These are phyloP conservation scores for Phenoliferia sp. DNA, from an alignment of 1,284 basidiomycete species.

Conservation along the genomic window DNA sequence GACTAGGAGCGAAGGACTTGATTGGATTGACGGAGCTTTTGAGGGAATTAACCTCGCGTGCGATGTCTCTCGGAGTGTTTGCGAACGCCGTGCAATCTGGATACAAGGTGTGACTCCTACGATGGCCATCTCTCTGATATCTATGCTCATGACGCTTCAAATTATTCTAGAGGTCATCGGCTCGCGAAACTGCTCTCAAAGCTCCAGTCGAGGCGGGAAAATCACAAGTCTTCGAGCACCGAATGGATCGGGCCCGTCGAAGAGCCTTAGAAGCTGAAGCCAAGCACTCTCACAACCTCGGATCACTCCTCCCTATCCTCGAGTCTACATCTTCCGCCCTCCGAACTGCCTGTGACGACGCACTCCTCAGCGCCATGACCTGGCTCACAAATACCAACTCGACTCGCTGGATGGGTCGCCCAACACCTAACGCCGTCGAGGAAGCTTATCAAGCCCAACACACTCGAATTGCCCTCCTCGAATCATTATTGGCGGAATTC, in stretches of 20 bases:
- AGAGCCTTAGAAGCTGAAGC: conserved; percentile 8
- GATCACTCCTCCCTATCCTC: conserved; percentile 23
- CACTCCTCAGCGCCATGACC: conserved; percentile 16
- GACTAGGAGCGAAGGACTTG: conserved; percentile 45
- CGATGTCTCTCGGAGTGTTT: conserved; percentile 18
- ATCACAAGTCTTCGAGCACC: not conserved
- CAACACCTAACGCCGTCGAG: conserved; percentile 41
- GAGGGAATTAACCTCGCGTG: conserved; percentile 38
- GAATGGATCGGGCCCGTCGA: not conserved
- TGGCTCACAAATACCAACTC: conserved; percentile 21
- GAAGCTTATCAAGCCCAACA: conserved; percentile 36
- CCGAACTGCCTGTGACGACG: conserved; percentile 10
- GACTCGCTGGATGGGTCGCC: conserved; percentile 6
- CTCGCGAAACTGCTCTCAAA: not conserved
- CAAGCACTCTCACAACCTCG: conserved; percentile 21
- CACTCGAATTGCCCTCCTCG: conserved; percentile 40
- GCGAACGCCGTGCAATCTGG: conserved; percentile 5
- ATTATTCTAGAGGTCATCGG: not conserved
- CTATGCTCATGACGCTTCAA: not conserved
- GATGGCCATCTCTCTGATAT: too few relatives aligned
- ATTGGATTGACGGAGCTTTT: conserved; percentile 38
- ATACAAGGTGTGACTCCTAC: conserved; percentile 7
- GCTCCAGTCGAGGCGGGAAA: not conserved
- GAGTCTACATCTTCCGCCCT: conserved; percentile 8
- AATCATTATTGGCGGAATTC: conserved; percentile 48